Conservation (phyloP, 768 basidiomycete species). For the Lanmaoa rubissima region DNA sequence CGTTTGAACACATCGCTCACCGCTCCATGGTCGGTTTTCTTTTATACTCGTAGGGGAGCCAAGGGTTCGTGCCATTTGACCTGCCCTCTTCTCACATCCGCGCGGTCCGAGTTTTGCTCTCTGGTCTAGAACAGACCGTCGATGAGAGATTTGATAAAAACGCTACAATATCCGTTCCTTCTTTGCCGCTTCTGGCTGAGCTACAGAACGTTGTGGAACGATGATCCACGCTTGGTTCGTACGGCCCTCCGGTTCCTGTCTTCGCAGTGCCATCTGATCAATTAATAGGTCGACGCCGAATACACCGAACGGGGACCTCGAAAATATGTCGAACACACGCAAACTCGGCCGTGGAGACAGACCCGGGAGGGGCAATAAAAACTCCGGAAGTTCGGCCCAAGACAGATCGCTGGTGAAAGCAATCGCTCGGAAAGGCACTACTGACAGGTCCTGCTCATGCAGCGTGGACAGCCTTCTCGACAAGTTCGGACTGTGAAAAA, state of each 20-base stretch:
- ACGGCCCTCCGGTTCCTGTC: background rate
- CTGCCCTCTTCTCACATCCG: conserved; percentile 4
- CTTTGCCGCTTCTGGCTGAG: conserved; percentile 1
- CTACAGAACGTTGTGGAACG: background rate
- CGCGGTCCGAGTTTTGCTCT: background rate
- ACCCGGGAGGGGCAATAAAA: background rate
- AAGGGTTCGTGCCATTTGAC: background rate
- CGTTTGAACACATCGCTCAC: conserved; percentile 12
- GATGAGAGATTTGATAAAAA: conserved; percentile 8
- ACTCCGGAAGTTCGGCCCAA: background rate
- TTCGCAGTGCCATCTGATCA: conserved; percentile 1
- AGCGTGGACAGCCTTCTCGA: conserved; percentile 14
- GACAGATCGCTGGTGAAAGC: background rate
- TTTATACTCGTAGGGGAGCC: conserved; percentile 16
- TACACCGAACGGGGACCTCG: conserved; percentile 3
- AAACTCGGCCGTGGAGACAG: background rate
- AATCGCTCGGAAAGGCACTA: conserved; percentile 4
- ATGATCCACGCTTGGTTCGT: conserved; percentile 15
- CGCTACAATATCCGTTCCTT: background rate
- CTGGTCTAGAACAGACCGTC: conserved; percentile 1
- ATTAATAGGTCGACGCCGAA: conserved; percentile 11
- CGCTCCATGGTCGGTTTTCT: background rate
- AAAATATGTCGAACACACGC: conserved; percentile 6
- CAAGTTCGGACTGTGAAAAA: conserved; percentile 19
- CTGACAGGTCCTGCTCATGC: conserved; percentile 1